Conservation (phyloP, 441 rosid genomes). For the Jatropha podagrica region DNA sequence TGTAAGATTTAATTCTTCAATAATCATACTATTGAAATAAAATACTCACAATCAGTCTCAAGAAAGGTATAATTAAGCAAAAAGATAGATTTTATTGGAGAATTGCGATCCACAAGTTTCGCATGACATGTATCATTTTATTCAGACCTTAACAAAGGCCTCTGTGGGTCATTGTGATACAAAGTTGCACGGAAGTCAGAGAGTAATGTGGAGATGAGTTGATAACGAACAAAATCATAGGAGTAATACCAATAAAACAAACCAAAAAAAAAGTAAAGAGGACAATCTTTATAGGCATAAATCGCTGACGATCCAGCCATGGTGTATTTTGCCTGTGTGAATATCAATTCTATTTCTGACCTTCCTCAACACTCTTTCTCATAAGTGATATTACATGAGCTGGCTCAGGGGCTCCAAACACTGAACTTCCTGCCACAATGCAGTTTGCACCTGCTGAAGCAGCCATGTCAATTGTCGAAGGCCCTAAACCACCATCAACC, state of each 20-base stretch:
- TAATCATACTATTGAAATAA: background rate
- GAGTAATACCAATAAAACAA: constrained; percentile 1
- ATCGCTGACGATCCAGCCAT: background rate
- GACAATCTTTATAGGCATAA: background rate
- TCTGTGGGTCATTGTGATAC: background rate
- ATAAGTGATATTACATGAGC: constrained; percentile 65
- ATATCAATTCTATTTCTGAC: constrained; percentile 33
- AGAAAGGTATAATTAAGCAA: background rate
- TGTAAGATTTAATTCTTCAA: background rate
- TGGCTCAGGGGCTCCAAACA: constrained; percentile 86
- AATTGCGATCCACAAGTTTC: background rate
- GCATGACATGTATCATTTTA: constrained; percentile 3
- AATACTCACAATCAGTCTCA: background rate
- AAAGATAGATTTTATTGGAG: constrained; percentile 1
- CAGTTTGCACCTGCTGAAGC: constrained; percentile 98
- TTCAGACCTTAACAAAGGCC: background rate
- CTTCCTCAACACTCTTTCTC: constrained; percentile 59
- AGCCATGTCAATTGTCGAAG: constrained; percentile 78
- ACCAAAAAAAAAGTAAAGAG: background rate
- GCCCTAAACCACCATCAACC: constrained; percentile 97
- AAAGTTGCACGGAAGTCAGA: background rate
- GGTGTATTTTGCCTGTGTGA: constrained; percentile 16
- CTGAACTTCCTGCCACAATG: constrained; percentile 95
- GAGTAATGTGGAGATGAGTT: background rate
- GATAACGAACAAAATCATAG: background rate